Conservation (phyloP, 805 yeast genomes). For the Candida ulmi region DNA sequence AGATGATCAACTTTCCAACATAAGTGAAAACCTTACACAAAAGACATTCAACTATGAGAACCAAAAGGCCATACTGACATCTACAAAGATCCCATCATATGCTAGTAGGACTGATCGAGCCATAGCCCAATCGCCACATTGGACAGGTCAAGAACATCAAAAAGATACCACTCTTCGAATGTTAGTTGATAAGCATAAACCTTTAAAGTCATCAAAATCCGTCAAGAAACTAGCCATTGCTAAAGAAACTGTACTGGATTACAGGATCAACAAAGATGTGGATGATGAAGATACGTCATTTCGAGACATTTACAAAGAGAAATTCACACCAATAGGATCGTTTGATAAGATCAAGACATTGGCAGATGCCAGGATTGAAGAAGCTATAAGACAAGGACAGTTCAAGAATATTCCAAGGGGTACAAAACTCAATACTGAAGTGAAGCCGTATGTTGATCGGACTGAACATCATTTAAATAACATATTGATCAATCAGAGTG, state of each 20-base stretch:
- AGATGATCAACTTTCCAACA: slow-evolving; percentile 17
- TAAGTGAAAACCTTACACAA: slow-evolving; percentile 26
- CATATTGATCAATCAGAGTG: slow-evolving; percentile 68
- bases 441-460: slow-evolving; percentile 53
- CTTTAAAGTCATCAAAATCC: slow-evolving; percentile 24
- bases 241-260: slow-evolving; percentile 61
- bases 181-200: slow-evolving; percentile 48
- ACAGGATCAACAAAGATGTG: slow-evolving; percentile 34
- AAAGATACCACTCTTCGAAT: slow-evolving; percentile 46
- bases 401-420: slow-evolving; percentile 65
- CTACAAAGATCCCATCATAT: slow-evolving; percentile 35
- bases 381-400: slow-evolving; percentile 65
- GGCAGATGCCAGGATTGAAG: slow-evolving; percentile 74
- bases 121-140: slow-evolving; percentile 45
- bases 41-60: slow-evolving; percentile 31
- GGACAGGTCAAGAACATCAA: slow-evolving; percentile 52
- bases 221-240: slow-evolving; percentile 48
- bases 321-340: slow-evolving; percentile 39
- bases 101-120: slow-evolving; percentile 41
- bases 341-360: slow-evolving; percentile 47
- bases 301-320: slow-evolving; percentile 55
- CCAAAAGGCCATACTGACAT: slow-evolving; percentile 36
- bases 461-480: slow-evolving; percentile 78
- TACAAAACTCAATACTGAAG: slow-evolving; percentile 40
- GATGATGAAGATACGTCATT: slow-evolving; percentile 41